Evolutionary conservation across 352 stramenopile genomes (phyloP), one percentile per base, ranked within the genome.

Genomic region (Globisporangium middletonii): DNA sequence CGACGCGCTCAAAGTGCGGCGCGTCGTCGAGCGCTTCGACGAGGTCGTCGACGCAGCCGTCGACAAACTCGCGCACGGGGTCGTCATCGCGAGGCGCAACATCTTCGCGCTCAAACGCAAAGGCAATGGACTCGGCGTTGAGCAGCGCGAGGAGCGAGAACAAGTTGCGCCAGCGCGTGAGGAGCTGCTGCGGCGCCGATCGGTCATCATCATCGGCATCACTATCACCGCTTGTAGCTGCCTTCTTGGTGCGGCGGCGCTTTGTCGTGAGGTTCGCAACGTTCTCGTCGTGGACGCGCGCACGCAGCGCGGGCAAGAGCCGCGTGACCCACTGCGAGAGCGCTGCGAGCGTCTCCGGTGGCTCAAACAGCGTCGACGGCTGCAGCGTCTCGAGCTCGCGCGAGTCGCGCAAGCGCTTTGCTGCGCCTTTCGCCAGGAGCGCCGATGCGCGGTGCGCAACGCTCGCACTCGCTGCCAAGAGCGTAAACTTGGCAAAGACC

Each of bases 141-240:
- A 90, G 61, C 2, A 92, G 49, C 0, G 69, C 77, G 9, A 88
- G 56, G 15, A 89, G 67, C 3, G 79, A 83, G 46, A 90, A 89
- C 13, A 92, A 57, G 59, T 92, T 92, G 28, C 73, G 74, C 78
- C 79, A 90, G 30, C 79, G 79, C 43, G 63, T 67, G 7, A 89
- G 53, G 18, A 89, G 53, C 30, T 80, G 64, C 48, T 73, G 65
- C 52, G 69, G 64, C 55, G 60, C 52, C 12, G 71, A 70, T 33
- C 71, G 42, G 38, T 77, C 50, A 7, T 74, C 67, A 15, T 60
- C 55, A 9, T 43, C 52, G 35, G 64, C 53, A 1, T 28, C 54
- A 35, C 30, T 42, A 9, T 38, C 33, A 8, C 33, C 12, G 12
- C 33, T 12, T n/a, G 2, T 13, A 16, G 38, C 38, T 44, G 11